These are phyloP conservation scores for Vigna trinervia DNA, from an alignment of 306 rosid genomes.

Conservation along the genomic window DNA sequence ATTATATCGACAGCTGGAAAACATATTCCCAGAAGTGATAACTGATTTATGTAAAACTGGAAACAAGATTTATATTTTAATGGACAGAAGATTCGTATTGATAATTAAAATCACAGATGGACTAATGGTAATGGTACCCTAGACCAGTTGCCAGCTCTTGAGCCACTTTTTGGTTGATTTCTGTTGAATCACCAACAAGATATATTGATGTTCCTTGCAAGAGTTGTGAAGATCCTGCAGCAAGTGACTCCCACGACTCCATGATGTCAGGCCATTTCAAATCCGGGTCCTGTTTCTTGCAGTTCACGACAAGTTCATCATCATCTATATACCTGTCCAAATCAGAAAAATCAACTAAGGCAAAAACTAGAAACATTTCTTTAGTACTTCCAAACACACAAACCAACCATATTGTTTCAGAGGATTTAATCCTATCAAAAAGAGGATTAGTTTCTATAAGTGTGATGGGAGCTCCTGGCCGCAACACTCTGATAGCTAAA, in stretches of 20 bases:
- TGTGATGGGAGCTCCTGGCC: constrained; percentile 66
- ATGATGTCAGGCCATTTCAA: constrained; percentile 91
- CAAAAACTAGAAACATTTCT: constrained; percentile 10
- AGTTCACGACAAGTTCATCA: constrained; percentile 78
- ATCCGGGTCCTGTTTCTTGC: constrained; percentile 89
- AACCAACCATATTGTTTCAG: constrained; percentile 97
- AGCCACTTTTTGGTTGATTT: constrained; percentile 86
- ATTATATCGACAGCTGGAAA: constrained; percentile 15
- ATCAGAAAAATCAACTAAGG: constrained; percentile 38
- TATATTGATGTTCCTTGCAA: constrained; percentile 83
- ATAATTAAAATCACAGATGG: constrained; percentile 28
- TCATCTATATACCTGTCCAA: constrained; percentile 86
- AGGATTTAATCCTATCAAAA: constrained; percentile 81
- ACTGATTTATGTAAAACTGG: background rate
- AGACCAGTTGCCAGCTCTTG: constrained; percentile 89
- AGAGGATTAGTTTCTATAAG: constrained; percentile 72
- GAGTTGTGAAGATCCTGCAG: constrained; percentile 77
- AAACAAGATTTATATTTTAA: constrained; percentile 19
- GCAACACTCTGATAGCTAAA: constrained; percentile 62
- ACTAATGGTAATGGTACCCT: constrained; percentile 62
- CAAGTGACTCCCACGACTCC: constrained; percentile 91
- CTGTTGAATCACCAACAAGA: constrained; percentile 83
- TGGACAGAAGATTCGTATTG: background rate
- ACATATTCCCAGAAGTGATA: background rate
- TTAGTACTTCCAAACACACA: constrained; percentile 39